Evolutionary conservation across 1,284 basidiomycete species (phyloP), one percentile per base, ranked within the genome.

Genomic region (Rhizoctonia solani): DNA sequence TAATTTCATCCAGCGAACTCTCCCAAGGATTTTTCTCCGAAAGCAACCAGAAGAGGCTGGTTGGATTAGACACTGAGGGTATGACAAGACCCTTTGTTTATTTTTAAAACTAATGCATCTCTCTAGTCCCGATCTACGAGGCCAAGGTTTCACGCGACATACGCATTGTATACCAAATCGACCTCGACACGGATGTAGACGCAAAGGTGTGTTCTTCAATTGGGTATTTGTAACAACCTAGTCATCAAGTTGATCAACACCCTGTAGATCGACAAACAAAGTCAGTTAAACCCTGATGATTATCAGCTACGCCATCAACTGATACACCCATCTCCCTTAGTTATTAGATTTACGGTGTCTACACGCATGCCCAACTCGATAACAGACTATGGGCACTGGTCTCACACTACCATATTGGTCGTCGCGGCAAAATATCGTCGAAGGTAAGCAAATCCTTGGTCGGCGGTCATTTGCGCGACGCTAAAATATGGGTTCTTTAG

Each of bases 91-190:
- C 21, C 6, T 21, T 6, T 49, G 46, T 23, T 49, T 27, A 5
- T 11, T 11, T 21, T 49, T 21, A 3, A 4, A 49, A 8, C 44
- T 4, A 14, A 11, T 46, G 42, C 32, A 1, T 47, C 21, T 27
- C 6, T 5, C 23, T 32, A 65, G 69, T 72, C 37, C 70, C 71
- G 8, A 72, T 74, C 49, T 74, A 69, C 61, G 73, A 74, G 61
- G 74, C 74, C 13, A 73, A 73, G 49, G 54, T 70, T 25, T 63
- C 55, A 4, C 52, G 71, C 1, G 73, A 74, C 54, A 19, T 70
- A 25, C 68, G 72, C 1, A 65, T 74, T 9, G 71, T 74, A 5
- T 74, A 74, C 65, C 71, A 71, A 37, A 67, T 70, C n/a, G 54
- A 71, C 37, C 54, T 68, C 42, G 50, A 72, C 34, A 42, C 58